Percentiles rank a stretch among this genome's conserved stretches.
These are phyloP conservation scores for Epichloe bromicola DNA, from an alignment of 2,329 filamentous ascomycete species.

Conservation along the genomic window DNA sequence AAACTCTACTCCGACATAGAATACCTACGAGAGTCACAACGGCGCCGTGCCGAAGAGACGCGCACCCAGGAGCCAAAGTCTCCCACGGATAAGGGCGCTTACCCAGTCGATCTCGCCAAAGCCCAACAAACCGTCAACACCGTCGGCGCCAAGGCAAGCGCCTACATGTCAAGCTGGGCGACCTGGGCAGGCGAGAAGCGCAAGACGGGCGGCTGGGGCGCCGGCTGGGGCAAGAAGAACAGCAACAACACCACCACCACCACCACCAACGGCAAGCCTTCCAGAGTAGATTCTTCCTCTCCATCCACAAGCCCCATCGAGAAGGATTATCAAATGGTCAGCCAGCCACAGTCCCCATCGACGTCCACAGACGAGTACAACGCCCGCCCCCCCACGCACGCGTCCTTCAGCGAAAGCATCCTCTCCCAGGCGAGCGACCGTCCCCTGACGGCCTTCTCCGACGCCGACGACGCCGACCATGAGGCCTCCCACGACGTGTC, in stretches of 20 bases:
- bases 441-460: neutral
- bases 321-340: constrained; percentile 24
- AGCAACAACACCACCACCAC: neutral
- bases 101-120: constrained; percentile 22
- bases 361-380: constrained; percentile 17
- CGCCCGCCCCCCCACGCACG: constrained; percentile 22
- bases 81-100: constrained; percentile 5
- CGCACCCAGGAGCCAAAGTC: constrained; percentile 9
- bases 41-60: constrained; percentile 28
- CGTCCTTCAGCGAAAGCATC: constrained; percentile 10
- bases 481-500: neutral
- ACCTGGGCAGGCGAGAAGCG: constrained; percentile 65
- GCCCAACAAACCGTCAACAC: constrained; percentile 33
- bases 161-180: constrained; percentile 58
- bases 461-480: neutral
- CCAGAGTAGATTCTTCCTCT: constrained; percentile 18
- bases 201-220: constrained; percentile 37
- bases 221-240: constrained; percentile 24
- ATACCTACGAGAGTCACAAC: constrained; percentile 33
- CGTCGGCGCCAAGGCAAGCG: constrained; percentile 42
- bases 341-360: constrained; percentile 16
- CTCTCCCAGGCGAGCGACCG: constrained; percentile 5
- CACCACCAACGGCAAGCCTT: constrained; percentile 13
- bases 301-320: constrained; percentile 23
- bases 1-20: constrained; percentile 88